Base-by-base conservation (phyloP, 2,329 filamentous ascomycete genomes). In the Lachnellula occidentalis region DNA sequence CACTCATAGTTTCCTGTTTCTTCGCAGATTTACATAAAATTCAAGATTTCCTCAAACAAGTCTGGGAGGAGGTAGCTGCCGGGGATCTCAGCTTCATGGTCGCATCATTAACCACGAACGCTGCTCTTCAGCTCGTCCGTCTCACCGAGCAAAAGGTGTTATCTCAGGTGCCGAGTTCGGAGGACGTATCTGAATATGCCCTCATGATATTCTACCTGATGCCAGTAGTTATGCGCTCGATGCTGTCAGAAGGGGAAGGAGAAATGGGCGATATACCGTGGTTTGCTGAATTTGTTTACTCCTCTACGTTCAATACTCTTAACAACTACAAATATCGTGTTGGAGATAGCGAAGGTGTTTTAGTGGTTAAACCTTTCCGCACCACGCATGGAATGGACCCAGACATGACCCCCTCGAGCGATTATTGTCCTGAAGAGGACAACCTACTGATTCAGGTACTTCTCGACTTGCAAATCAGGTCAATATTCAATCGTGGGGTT, bases 21-120 rank as follows among this genome's bases (percentile, higher is more conserved):
- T 56, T 56, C 21, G 54, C 52, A 27, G 54, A 56, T 37, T 31
- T 56, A 37, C 43, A 52, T 15, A 43, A 43, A 9, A 52, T 48
- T 8, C 54, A 48, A 37, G 37, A 52, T 21, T 56, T 52, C 34
- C 22, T 56, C 14, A 24, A 43, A 15, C 21, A 39, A 2, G 9
- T 52, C 2, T 56, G 54, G 54, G 24, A 45, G 19, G 39, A 39
- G 5, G 42, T 39, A 22, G 51, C 47, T n/a, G 34, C 22, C 27
- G 45, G 37, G 22, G 31, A 52, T 4, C 31, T 43, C 6, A 19
- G 42, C 22, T 31, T 48, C 4, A 52, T 58, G 55, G 57, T 59
- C 62, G 61, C 60, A 63, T 53, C 61, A 50, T 61, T 69, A 67
- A 68, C 67, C 24, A 53, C 50, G 3, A 51, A 53, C 54, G 46